Conservation (phyloP, 2,329 filamentous ascomycete species). For the Ceratocystiopsis brevicomis region DNA sequence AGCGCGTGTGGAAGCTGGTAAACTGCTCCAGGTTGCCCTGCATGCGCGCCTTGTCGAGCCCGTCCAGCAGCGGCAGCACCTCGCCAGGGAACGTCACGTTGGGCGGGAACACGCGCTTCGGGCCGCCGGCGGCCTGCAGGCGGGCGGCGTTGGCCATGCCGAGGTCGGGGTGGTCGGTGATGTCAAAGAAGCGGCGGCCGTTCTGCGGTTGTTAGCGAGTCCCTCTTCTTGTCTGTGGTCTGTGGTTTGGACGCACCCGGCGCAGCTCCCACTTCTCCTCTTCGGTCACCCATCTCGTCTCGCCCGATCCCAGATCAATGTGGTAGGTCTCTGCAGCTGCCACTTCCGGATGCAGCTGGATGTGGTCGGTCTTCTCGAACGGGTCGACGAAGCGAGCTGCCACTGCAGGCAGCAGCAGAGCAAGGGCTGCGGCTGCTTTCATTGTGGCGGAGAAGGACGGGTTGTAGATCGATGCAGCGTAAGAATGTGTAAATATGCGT, state of each 20-base stretch:
- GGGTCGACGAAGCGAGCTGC: constrained; percentile 37
- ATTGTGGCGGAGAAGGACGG: constrained; percentile 18
- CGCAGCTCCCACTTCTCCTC: constrained; percentile 88
- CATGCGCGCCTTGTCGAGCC: constrained; percentile 62
- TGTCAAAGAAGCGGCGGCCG: constrained; percentile 83
- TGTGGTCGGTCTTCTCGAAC: constrained; percentile 27
- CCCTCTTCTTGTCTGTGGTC: too few species aligned
- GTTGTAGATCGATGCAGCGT: too few species aligned
- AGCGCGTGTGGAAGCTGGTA: constrained; percentile 62
- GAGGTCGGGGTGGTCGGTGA: constrained; percentile 55
- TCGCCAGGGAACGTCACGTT: constrained; percentile 36
- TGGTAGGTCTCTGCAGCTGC: constrained; percentile 39
- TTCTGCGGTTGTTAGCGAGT: constrained; percentile 29
- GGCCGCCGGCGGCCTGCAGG: constrained; percentile 40
- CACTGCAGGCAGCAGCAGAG: constrained; percentile 33
- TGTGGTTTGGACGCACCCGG: constrained; percentile 51
- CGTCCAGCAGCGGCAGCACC: constrained; percentile 45
- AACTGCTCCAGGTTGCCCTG: constrained; percentile 58
- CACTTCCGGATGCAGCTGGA: constrained; percentile 26
- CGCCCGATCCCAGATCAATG: constrained; percentile 68
- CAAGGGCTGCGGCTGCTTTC: constrained; percentile 33
- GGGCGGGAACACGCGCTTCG: constrained; percentile 30
- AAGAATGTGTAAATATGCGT: too few species aligned
- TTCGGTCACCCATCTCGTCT: constrained; percentile 76
- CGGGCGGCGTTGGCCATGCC: constrained; percentile 23